Percentiles rank a stretch among this genome's conserved stretches.
Evolutionary conservation across 1,284 basidiomycete species (phyloP).

Genomic region (Boletus calvinii): DNA sequence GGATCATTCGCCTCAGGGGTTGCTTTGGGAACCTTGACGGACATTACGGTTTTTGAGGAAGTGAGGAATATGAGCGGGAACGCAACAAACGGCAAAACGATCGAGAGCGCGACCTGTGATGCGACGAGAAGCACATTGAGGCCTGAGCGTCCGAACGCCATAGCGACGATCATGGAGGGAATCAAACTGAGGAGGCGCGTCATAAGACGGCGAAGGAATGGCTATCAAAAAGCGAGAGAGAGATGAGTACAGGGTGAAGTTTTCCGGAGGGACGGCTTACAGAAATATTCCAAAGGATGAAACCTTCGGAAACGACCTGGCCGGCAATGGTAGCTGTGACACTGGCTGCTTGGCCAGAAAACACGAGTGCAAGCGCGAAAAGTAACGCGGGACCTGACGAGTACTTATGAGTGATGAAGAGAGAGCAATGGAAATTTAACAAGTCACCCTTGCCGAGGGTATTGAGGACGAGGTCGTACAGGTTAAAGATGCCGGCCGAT

Average conservation of each 20-base stretch:
- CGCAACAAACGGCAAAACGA: slow-evolving; percentile 77
- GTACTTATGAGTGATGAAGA: neutral
- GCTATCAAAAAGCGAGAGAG: slow-evolving; percentile 37
- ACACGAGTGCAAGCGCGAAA: slow-evolving; percentile 76
- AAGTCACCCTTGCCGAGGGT: slow-evolving; percentile 50
- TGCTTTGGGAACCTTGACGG: slow-evolving; percentile 30
- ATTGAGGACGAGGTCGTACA: no score
- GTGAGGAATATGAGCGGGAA: slow-evolving; percentile 69
- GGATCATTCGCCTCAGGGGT: neutral
- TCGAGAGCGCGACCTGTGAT: slow-evolving; percentile 73
- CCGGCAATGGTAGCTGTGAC: slow-evolving; percentile 45
- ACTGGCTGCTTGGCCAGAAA: slow-evolving; percentile 51
- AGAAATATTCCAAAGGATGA: slow-evolving; percentile 75
- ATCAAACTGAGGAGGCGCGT: slow-evolving; percentile 76
- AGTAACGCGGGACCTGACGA: slow-evolving; percentile 38
- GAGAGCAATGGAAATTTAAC: neutral
- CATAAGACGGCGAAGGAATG: slow-evolving; percentile 68
- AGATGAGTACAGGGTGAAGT: no score
- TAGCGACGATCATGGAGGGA: slow-evolving; percentile 70
- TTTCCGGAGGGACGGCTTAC: neutral
- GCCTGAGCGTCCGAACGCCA: slow-evolving; percentile 63
- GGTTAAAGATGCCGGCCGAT: no score
- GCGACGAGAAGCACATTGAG: slow-evolving; percentile 75
- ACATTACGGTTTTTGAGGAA: slow-evolving; percentile 58
- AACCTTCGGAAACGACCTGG: slow-evolving; percentile 82